Evolutionary conservation across 805 yeast genomes (phyloP), one percentile per base, ranked within the genome.

Genomic region (Scheffersomyces stipitis): DNA sequence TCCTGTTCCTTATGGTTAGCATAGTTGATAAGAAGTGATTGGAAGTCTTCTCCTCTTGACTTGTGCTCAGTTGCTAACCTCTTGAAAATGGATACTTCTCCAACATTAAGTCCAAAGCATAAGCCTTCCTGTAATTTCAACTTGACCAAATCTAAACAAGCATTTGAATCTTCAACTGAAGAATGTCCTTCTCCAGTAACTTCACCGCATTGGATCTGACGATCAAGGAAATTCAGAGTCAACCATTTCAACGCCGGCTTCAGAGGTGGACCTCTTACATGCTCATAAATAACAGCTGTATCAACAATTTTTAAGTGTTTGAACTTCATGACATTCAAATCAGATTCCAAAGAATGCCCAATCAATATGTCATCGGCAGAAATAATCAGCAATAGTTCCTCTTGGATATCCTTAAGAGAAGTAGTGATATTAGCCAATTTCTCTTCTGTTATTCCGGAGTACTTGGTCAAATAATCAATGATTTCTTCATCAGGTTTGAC

Each of bases 341-440:
- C 99, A 15, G 83, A 80, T 44, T 90, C 91, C 20, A 91, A 65
- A 0, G 98, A 91, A 57, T 91, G 99, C 1, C 99, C 98, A 35
- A 91, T 75, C 15, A 91, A 54, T 10, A 81, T 70, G 54, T 89
- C 97, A 13, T 66, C 62, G 2, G 72, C 50, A 5, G 76, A 63
- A 3, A 91, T 64, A 1, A 74, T 47, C 2, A 54, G 45, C 2
- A 76, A 34, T 4, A 93, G 40, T 48, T 72, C 66, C 2, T 69
- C 41, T 56, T 89, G 97, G 2, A 87, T 77, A 47, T 90, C 95
- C 13, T 57, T 42, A 12, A 83, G 56, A 0, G 83, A 78, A 0
- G 85, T 83, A 0, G 81, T 78, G 2, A 83, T 91, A 30, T 67
- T 72, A 12, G 57, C 50, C 5, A 93, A 66, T 50, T 71, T 62